phyloP scores from a whole-genome alignment of 1,284 basidiomycete species.

The Cutaneotrichosporon mucoides region DNA sequence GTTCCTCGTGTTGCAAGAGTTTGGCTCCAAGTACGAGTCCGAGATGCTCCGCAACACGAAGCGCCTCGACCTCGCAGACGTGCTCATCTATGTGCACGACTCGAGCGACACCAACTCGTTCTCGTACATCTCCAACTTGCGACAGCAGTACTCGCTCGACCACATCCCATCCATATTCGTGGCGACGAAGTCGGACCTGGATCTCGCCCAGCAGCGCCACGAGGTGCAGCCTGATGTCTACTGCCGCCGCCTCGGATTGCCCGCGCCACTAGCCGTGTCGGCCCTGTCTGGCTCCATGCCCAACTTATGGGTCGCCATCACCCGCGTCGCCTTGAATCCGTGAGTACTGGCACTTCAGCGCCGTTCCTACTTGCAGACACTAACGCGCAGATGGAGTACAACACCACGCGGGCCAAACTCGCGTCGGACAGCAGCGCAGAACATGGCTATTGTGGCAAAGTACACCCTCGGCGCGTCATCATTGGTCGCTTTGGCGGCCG shows the following conservation, averaged over 20 bases:
- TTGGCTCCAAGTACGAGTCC: constrained; percentile 89
- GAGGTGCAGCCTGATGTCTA: constrained; percentile 99
- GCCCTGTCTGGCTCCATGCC: constrained; percentile 60
- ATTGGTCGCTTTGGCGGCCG: constrained; percentile 29
- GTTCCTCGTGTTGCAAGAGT: constrained; percentile 94
- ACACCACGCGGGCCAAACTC: constrained; percentile 41
- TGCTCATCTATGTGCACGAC: constrained; percentile 93
- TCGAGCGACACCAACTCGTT: constrained; percentile 99
- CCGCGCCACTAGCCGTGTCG: constrained; percentile 85
- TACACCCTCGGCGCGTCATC: constrained; percentile 27
- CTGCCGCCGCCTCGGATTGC: constrained; percentile 74
- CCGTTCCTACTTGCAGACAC: too few relatives aligned
- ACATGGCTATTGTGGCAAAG: constrained; percentile 30
- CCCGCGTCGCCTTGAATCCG: constrained; percentile 46
- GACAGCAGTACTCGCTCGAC: constrained; percentile 96
- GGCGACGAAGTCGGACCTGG: constrained; percentile 97
- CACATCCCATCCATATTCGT: constrained; percentile 93
- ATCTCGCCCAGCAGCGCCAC: constrained; percentile 92
- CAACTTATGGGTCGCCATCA: constrained; percentile 48
- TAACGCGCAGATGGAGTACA: not conserved
- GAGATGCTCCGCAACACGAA: constrained; percentile 84
- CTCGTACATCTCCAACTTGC: constrained; percentile 91
- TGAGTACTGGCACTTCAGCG: constrained; percentile 6
- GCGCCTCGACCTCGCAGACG: constrained; percentile 87
- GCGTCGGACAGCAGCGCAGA: constrained; percentile 32